Percentiles rank a stretch among this genome's conserved stretches.
Conservation (phyloP, 2,329 filamentous ascomycete genomes). For the Bipolaris bicolor region DNA sequence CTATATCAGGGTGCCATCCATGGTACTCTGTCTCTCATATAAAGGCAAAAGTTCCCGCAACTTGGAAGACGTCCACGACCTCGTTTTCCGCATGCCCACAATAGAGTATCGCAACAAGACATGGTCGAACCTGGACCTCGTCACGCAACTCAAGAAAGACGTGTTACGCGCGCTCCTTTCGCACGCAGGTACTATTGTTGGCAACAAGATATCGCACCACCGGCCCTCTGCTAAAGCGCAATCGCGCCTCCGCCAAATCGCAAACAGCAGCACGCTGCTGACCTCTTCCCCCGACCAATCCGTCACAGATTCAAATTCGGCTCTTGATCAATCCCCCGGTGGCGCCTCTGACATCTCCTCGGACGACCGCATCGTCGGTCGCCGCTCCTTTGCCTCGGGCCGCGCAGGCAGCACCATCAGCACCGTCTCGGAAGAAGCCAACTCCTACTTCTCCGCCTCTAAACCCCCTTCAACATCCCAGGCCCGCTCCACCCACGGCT, state of each 20-base stretch:
- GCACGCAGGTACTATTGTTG: conserved; percentile 93
- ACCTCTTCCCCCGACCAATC: conserved; percentile 42
- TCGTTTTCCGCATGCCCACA: conserved; percentile 92
- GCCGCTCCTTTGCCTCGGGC: conserved; percentile 42
- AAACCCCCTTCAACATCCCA: conserved; percentile 23
- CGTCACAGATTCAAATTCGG: conserved; percentile 37
- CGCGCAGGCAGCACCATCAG: conserved; percentile 39
- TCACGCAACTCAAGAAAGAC: conserved; percentile 89
- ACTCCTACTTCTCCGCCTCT: conserved; percentile 19
- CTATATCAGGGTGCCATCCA: conserved; percentile 92
- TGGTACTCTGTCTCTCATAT: conserved; percentile 94
- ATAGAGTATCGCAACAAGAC: conserved; percentile 99
- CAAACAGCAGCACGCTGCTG: conserved; percentile 74
- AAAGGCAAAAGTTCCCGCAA: conserved; percentile 96
- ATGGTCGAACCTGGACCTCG: conserved; percentile 96
- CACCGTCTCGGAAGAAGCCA: conserved; percentile 38
- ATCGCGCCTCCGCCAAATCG: conserved; percentile 79
- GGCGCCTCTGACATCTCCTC: conserved; percentile 36
- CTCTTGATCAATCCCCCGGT: conserved; percentile 41
- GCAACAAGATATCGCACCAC: conserved; percentile 94
- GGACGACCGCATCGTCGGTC: conserved; percentile 23
- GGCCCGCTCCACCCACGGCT: conserved; percentile 31
- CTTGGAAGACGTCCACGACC: conserved; percentile 94
- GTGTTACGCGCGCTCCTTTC: conserved; percentile 93
- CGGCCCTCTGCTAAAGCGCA: conserved; percentile 81